phyloP scores from a whole-genome alignment of 257 asterid species.

The Solanum lycopersicoides region DNA sequence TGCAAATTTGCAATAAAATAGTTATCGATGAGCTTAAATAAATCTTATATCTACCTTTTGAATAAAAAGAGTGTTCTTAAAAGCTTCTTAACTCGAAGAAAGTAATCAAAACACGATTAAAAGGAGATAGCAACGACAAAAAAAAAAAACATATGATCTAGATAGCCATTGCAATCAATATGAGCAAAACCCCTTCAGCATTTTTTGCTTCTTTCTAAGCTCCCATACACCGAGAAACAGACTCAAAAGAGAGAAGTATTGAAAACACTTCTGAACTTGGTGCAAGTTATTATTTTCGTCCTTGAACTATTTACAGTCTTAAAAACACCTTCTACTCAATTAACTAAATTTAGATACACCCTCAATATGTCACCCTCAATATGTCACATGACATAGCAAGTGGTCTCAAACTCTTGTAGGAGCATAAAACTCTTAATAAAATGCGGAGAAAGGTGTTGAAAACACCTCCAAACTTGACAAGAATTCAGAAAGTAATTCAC shows the following conservation, averaged over 20 bases:
- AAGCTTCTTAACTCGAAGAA: background rate
- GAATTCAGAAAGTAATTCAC: too few relatives aligned
- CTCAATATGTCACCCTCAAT: background rate
- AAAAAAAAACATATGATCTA: background rate
- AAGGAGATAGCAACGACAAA: too few relatives aligned
- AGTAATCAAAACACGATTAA: too few relatives aligned
- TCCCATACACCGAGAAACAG: background rate
- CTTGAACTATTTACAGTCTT: too few relatives aligned
- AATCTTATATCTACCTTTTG: too few relatives aligned
- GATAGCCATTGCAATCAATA: background rate
- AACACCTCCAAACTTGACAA: too few relatives aligned
- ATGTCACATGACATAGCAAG: background rate
- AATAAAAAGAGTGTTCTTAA: background rate
- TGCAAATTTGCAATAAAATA: too few relatives aligned
- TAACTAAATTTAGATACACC: background rate
- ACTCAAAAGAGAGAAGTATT: too few relatives aligned
- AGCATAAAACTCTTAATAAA: fast-evolving
- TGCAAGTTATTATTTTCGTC: fast-evolving
- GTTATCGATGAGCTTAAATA: too few relatives aligned
- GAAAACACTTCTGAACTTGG: background rate
- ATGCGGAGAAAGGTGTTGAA: background rate
- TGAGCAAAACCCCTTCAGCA: background rate
- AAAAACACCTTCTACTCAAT: background rate
- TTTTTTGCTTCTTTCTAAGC: background rate
- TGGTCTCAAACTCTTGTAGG: background rate